Percentiles rank a stretch among this genome's conserved stretches.
phyloP scores from a whole-genome alignment of 257 asterid species.

The Lithospermum erythrorhizon region DNA sequence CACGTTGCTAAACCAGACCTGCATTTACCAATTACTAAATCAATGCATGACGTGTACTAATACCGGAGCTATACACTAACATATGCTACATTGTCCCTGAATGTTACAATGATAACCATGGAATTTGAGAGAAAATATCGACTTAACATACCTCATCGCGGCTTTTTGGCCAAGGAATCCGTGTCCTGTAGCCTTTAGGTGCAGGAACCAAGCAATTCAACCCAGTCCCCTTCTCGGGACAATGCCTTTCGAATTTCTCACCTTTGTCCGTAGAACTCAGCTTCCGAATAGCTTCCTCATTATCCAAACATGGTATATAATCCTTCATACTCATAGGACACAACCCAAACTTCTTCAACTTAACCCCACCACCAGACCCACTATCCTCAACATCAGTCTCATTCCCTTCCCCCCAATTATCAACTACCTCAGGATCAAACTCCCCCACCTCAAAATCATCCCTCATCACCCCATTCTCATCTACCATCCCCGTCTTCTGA shows the following conservation, averaged over 20 bases:
- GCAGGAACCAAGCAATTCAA: slow-evolving; percentile 78
- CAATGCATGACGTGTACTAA: not conserved
- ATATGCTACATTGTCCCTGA: not conserved
- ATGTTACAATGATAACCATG: too few species aligned
- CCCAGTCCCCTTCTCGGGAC: slow-evolving; percentile 54
- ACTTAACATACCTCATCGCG: slow-evolving; percentile 66
- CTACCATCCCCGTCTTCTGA: slow-evolving; percentile 79
- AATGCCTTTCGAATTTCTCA: slow-evolving; percentile 82
- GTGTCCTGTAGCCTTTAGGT: slow-evolving; percentile 68
- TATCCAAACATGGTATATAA: slow-evolving; percentile 89
- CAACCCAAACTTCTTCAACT: slow-evolving; percentile 43
- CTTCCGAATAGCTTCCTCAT: slow-evolving; percentile 51
- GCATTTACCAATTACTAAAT: slow-evolving; percentile 3
- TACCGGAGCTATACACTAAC: not conserved
- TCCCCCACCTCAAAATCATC: slow-evolving; percentile 73
- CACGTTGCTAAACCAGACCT: slow-evolving; percentile 98
- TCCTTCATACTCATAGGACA: slow-evolving; percentile 70
- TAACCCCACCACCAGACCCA: slow-evolving; percentile 15
- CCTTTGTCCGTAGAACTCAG: slow-evolving; percentile 62
- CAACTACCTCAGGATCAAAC: slow-evolving; percentile 52
- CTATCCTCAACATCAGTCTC: slow-evolving; percentile 11
- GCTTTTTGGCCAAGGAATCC: slow-evolving; percentile 84
- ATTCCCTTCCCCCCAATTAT: slow-evolving; percentile 40
- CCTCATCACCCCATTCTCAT: slow-evolving; percentile 73
- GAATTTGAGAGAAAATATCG: not conserved